These are phyloP conservation scores for Gossypium bickii DNA, from an alignment of 345 rosid genomes.

Conservation along the genomic window DNA sequence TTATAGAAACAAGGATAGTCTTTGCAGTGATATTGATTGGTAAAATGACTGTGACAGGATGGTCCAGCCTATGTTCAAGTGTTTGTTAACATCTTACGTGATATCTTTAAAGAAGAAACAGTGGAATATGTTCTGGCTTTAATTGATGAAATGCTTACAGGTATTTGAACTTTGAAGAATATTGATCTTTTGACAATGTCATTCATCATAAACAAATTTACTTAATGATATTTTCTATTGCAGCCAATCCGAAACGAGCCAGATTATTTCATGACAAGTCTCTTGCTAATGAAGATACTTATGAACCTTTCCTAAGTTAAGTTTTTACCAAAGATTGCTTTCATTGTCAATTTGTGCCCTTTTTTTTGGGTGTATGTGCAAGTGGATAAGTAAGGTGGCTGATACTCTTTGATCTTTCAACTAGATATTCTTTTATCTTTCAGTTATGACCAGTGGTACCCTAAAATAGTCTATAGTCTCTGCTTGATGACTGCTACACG, in stretches of 20 bases:
- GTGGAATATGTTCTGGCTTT: conserved; percentile 95
- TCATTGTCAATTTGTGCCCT: not conserved
- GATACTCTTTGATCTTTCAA: not conserved
- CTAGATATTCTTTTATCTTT: not conserved
- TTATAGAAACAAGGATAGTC: not conserved
- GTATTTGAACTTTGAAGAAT: conserved; percentile 27
- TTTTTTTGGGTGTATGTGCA: not conserved
- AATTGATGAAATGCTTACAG: conserved; percentile 87
- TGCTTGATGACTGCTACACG: not conserved
- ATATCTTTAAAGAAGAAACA: conserved; percentile 90
- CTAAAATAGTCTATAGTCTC: not conserved
- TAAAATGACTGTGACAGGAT: conserved; percentile 51
- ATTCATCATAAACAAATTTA: conserved; percentile 12
- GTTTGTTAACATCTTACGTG: conserved; percentile 81
- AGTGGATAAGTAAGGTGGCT: not conserved
- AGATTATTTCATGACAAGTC: conserved; percentile 82
- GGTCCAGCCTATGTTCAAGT: conserved; percentile 86
- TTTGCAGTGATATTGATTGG: conserved; percentile 4
- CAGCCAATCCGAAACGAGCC: conserved; percentile 90
- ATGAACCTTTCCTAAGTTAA: conserved; percentile 95
- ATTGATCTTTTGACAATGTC: not conserved
- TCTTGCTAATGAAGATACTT: conserved; percentile 69
- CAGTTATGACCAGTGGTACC: not conserved
- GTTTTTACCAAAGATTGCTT: conserved; percentile 25
- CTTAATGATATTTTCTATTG: conserved; percentile 25